Conservation (phyloP, 257 asterid species). For the Penstemon davidsonii region DNA sequence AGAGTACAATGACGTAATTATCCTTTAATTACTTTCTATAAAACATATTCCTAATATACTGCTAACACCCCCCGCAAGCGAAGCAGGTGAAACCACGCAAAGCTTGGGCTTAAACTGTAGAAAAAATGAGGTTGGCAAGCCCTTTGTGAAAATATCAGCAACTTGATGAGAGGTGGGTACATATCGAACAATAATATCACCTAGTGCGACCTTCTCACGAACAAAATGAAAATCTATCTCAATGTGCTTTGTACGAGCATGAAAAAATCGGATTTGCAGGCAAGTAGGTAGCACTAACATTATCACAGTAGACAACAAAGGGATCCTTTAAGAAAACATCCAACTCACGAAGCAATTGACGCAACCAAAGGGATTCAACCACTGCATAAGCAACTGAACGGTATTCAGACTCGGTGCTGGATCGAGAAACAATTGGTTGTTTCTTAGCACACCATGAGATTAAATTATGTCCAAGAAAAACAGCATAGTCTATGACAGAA, state of each 20-base stretch:
- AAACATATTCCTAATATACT: too few species aligned
- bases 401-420: background rate
- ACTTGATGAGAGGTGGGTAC: background rate
- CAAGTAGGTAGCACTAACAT: background rate
- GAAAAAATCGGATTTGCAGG: background rate
- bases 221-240: background rate
- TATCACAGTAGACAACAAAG: background rate
- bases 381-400: background rate
- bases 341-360: background rate
- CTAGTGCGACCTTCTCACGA: background rate
- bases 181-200: background rate
- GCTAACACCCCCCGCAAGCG: background rate
- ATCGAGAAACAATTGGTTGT: background rate
- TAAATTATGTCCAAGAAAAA: constrained; percentile 1
- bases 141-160: background rate
- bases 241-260: background rate
- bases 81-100: background rate
- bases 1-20: too few species aligned
- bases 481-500: background rate
- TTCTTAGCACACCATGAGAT: background rate
- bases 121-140: background rate
- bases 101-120: background rate
- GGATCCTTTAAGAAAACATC: background rate
- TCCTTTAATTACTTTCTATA: too few species aligned
- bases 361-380: background rate